These are phyloP conservation scores for Thermochaetoides dissita DNA, from an alignment of 2,329 filamentous ascomycete species.

Conservation along the genomic window DNA sequence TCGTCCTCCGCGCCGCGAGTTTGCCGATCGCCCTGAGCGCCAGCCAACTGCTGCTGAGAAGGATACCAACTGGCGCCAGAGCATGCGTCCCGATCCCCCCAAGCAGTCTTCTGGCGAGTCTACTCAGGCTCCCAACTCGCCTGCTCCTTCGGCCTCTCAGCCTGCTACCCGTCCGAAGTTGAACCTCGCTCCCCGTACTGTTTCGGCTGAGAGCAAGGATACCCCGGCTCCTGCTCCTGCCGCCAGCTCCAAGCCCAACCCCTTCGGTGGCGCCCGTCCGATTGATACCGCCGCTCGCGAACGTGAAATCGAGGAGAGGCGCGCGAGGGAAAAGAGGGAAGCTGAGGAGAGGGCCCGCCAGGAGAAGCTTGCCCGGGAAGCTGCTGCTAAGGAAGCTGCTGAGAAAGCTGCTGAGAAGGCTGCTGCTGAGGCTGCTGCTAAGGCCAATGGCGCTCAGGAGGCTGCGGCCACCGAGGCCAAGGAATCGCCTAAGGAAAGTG, in stretches of 20 bases:
- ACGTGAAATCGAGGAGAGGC: slow-evolving; percentile 80
- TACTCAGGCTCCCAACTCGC: slow-evolving; percentile 63
- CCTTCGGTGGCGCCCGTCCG: slow-evolving; percentile 83
- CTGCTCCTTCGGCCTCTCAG: slow-evolving; percentile 35
- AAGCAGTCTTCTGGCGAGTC: slow-evolving; percentile 53
- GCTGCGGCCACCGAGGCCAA: slow-evolving; percentile 19
- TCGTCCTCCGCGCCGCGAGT: slow-evolving; percentile 65
- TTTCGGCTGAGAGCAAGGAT: slow-evolving; percentile 52
- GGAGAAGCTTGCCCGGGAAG: slow-evolving; percentile 54
- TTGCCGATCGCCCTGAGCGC: slow-evolving; percentile 55
- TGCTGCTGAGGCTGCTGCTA: slow-evolving; percentile 22
- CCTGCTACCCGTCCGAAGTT: slow-evolving; percentile 59
- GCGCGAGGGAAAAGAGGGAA: slow-evolving; percentile 72
- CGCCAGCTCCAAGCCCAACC: slow-evolving; percentile 62
- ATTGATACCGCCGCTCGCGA: slow-evolving; percentile 88
- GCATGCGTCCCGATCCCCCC: slow-evolving; percentile 71
- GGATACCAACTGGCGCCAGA: slow-evolving; percentile 83
- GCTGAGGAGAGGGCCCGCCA: slow-evolving; percentile 76
- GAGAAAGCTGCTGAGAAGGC: slow-evolving; percentile 24
- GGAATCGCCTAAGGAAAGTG: slow-evolving; percentile 6
- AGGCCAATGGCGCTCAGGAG: slow-evolving; percentile 22
- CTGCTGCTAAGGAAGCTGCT: slow-evolving; percentile 31
- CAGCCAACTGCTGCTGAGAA: slow-evolving; percentile 76
- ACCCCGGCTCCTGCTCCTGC: slow-evolving; percentile 30
- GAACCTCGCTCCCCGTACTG: slow-evolving; percentile 82